Evolutionary conservation across 106 monocot genomes (phyloP), one percentile per base, ranked within the genome.

Genomic region (Agapanthus africanus): DNA sequence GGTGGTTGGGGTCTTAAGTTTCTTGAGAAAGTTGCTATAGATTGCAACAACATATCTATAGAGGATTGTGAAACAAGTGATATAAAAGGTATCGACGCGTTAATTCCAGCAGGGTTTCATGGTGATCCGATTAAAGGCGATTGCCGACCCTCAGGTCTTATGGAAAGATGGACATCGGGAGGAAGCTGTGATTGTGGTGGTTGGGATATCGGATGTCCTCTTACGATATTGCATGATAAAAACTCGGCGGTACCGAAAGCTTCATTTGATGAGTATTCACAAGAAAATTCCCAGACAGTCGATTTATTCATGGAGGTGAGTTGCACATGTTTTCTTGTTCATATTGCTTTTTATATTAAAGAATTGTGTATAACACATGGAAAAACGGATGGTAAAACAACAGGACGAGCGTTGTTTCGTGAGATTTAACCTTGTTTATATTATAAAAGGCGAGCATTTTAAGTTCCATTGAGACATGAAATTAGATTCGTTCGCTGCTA

Each of bases 1-100:
- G 92, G 92, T 62, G 97, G 97, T 15, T 92, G 97, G 97, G 97
- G 92, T 23, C 82, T 91, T 32, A 94, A 91, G 54, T 94, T 94
- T 88, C 88, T 94, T 54, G 51, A 76, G 64, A 81, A 75, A 60
- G 41, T 52, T 54, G 14, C 73, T 15, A 39, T 28, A n/a, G 59
- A 34, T 65, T 26, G 35, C 54, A 23, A 40, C 34, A 22, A 44
- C 11, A 32, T 1, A 26, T 50, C 28, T 32, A 61, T 19, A 30
- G 37, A 69, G 52, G 66, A 34, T 59, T 22, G 3, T 19, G 47
- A 50, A 57, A 52, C 22, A 22, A 35, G 40, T 9, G 46, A 40
- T n/a, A 33, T 56, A 41, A 79, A 33, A 25, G 69, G 63, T 40
- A 44, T 88, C 18, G 49, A 81, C 50, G 81, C 81, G 51, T 40